Evolutionary conservation across 2,329 filamentous ascomycete species (phyloP).

Genomic region (Chaetoscypha palmicola): DNA sequence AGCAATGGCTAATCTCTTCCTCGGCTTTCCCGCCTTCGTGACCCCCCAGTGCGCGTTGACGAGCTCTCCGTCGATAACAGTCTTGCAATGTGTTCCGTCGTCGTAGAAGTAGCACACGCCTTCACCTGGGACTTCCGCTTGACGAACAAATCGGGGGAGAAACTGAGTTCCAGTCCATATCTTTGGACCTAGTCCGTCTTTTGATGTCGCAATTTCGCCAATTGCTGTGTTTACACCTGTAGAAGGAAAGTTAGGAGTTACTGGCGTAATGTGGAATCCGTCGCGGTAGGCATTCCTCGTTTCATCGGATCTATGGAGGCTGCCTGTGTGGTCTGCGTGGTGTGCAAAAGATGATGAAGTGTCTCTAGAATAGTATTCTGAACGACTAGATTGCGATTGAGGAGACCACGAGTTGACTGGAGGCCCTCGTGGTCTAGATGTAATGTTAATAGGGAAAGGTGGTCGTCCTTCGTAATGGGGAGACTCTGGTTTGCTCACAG

Average conservation of each 20-base stretch:
- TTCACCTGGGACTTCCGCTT: conserved; percentile 66
- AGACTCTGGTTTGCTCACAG: conserved; percentile 22
- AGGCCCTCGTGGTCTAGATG: conserved; percentile 14
- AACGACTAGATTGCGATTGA: conserved; percentile 19
- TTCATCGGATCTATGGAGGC: conserved; percentile 22
- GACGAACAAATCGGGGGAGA: conserved; percentile 56
- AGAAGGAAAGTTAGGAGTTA: conserved; percentile 20
- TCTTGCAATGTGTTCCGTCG: conserved; percentile 75
- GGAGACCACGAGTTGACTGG: conserved; percentile 27
- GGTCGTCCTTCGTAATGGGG: conserved; percentile 24
- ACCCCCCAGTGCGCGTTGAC: conserved; percentile 92
- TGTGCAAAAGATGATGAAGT: conserved; percentile 28
- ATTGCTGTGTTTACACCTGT: conserved; percentile 21
- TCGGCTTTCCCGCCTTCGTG: conserved; percentile 87
- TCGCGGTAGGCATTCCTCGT: conserved; percentile 22
- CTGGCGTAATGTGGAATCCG: conserved; percentile 13
- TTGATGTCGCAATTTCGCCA: conserved; percentile 33
- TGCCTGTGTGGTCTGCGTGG: conserved; percentile 18
- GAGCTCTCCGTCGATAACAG: conserved; percentile 74
- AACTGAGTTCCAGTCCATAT: conserved; percentile 65
- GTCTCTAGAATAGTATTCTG: conserved; percentile 26
- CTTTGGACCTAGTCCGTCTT: conserved; percentile 58
- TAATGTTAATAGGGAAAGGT: conserved; percentile 13
- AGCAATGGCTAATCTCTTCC: conserved; percentile 86
- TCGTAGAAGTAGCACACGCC: conserved; percentile 82